Percentiles rank a stretch among this genome's conserved stretches.
phyloP scores from a whole-genome alignment of 768 basidiomycete genomes.

The Ephemerocybe angulata region DNA sequence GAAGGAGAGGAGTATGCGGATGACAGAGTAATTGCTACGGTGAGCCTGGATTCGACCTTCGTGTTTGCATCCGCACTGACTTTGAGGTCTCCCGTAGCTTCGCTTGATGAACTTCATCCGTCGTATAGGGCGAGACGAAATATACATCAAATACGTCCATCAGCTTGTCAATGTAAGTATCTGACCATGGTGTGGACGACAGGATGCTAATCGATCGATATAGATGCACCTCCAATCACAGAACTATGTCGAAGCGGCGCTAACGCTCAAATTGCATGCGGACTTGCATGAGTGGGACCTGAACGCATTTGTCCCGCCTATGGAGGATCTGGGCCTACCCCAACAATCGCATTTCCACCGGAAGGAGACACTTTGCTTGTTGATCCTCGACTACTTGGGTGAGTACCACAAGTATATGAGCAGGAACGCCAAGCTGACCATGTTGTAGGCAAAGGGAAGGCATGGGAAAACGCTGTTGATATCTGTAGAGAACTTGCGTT shows the following conservation, averaged over 20 bases:
- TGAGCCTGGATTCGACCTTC: slow-evolving; percentile 26
- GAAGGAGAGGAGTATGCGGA: slow-evolving; percentile 93
- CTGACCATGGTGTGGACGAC: too few relatives aligned
- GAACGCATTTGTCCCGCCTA: slow-evolving; percentile 73
- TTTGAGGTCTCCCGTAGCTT: too few relatives aligned
- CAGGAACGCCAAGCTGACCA: slow-evolving; percentile 1
- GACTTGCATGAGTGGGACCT: slow-evolving; percentile 91
- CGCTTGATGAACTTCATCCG: slow-evolving; percentile 93
- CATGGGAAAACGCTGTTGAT: slow-evolving; percentile 93
- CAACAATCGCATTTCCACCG: slow-evolving; percentile 92
- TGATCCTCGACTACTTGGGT: slow-evolving; percentile 95
- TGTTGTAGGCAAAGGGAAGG: slow-evolving; percentile 83
- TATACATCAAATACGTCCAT: slow-evolving; percentile 95
- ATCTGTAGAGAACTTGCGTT: slow-evolving; percentile 88
- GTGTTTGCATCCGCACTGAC: slow-evolving; percentile 11
- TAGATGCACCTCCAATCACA: slow-evolving; percentile 87
- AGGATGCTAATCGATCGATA: slow-evolving; percentile 16
- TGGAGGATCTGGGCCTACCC: slow-evolving; percentile 87
- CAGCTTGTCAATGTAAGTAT: slow-evolving; percentile 81
- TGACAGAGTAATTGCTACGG: slow-evolving; percentile 90
- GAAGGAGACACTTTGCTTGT: slow-evolving; percentile 86
- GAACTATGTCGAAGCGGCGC: slow-evolving; percentile 89
- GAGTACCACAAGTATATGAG: slow-evolving; percentile 15
- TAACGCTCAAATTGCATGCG: slow-evolving; percentile 90
- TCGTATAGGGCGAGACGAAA: slow-evolving; percentile 86